Conservation (phyloP, 2,329 filamentous ascomycete species). For the Sarocladium strictum region DNA sequence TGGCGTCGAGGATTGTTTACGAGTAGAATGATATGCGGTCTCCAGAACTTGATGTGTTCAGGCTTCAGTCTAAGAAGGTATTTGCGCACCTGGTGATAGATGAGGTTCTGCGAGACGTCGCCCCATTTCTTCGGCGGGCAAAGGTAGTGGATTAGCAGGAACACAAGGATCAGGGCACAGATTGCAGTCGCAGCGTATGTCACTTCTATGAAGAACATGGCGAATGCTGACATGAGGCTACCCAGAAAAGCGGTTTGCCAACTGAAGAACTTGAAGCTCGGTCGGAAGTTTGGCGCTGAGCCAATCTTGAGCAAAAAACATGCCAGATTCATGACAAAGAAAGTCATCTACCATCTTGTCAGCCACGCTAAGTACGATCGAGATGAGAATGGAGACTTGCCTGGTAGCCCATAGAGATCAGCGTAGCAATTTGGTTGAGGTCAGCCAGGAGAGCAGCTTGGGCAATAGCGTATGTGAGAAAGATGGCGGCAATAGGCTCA, state of each 20-base stretch:
- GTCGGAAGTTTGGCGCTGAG: constrained; percentile 82
- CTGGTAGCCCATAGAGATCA: constrained; percentile 87
- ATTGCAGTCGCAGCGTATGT: constrained; percentile 73
- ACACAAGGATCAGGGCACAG: constrained; percentile 67
- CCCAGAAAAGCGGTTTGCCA: constrained; percentile 76
- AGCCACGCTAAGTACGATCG: not conserved
- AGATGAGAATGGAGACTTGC: constrained; percentile 26
- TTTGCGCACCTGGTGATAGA: constrained; percentile 81
- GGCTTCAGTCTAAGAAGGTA: constrained; percentile 77
- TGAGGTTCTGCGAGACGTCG: constrained; percentile 82
- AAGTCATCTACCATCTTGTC: constrained; percentile 59
- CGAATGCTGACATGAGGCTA: constrained; percentile 66
- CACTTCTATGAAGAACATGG: constrained; percentile 88
- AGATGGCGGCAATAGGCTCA: constrained; percentile 69
- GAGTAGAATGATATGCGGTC: constrained; percentile 78
- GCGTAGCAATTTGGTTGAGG: constrained; percentile 81
- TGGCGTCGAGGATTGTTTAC: constrained; percentile 78
- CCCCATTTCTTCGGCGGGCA: constrained; percentile 85
- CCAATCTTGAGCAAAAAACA: constrained; percentile 83
- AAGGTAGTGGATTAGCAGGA: constrained; percentile 78
- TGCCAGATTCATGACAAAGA: constrained; percentile 80
- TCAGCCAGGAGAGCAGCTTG: constrained; percentile 78
- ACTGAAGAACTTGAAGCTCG: constrained; percentile 83
- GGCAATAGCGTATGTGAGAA: constrained; percentile 68
- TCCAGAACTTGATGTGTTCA: constrained; percentile 92